phyloP scores from a whole-genome alignment of 768 basidiomycete genomes.

The Xanthoconium stramineum region DNA sequence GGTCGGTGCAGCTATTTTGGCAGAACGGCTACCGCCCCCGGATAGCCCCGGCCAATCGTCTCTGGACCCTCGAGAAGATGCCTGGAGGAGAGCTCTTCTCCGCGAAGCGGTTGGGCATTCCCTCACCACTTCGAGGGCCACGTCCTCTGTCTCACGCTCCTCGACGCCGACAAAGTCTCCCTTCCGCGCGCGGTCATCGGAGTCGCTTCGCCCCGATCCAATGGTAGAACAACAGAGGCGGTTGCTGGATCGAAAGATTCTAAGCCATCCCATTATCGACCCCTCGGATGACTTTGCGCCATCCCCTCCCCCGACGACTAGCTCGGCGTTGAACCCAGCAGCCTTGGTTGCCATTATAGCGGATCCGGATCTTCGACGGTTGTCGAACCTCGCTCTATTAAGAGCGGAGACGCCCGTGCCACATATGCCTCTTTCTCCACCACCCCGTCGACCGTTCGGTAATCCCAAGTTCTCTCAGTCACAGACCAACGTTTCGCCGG shows the following conservation, averaged over 20 bases:
- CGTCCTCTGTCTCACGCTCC: conserved; percentile 29
- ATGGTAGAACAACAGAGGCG: conserved; percentile 24
- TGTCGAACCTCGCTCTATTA: conserved; percentile 44
- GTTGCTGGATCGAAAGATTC: conserved; percentile 42
- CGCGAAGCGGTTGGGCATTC: conserved; percentile 79
- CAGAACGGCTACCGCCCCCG: conserved; percentile 68
- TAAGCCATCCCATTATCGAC: conserved; percentile 39
- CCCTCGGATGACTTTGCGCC: conserved; percentile 31
- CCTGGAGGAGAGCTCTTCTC: conserved; percentile 75
- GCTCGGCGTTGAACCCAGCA: conserved; percentile 5
- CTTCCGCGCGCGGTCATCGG: conserved; percentile 19
- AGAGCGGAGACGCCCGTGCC: conserved; percentile 68
- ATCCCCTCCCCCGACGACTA: conserved; percentile 19
- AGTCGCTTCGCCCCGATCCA: conserved; percentile 20
- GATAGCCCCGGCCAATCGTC: conserved; percentile 58
- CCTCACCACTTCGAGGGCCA: conserved; percentile 54
- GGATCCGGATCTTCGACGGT: conserved; percentile 33
- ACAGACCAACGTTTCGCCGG: conserved; percentile 46
- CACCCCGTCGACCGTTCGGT: conserved; percentile 49
- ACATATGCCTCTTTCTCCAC: conserved; percentile 61
- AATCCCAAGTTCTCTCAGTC: conserved; percentile 52
- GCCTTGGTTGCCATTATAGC: conserved; percentile 16
- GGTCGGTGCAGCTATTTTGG: conserved; percentile 70
- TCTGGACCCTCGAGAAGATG: conserved; percentile 53
- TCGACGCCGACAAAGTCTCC: conserved; percentile 39